phyloP scores from a whole-genome alignment of 495 filamentous ascomycete genomes.

The Aspergillus incahuasiensis region DNA sequence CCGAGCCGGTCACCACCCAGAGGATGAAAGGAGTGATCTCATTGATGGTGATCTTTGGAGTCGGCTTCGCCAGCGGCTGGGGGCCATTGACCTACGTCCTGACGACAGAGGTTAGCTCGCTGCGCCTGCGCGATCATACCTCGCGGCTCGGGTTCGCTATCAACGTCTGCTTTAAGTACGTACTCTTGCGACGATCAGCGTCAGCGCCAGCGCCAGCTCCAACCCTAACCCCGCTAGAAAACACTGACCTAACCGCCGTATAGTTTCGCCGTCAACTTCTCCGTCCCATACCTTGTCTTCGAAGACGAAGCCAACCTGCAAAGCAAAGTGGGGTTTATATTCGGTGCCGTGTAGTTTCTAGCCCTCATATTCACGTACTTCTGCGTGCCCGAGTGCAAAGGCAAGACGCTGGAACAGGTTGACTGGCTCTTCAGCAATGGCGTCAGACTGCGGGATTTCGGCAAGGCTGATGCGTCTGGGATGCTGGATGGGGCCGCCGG shows the following conservation, averaged over 20 bases:
- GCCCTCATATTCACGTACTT: conserved; percentile 6
- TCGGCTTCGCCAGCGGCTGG: conserved; percentile 3
- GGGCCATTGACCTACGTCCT: conserved; percentile 5
- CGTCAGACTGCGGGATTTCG: background rate
- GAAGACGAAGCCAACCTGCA: background rate
- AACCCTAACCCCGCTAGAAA: too few species aligned
- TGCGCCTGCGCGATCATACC: conserved; percentile 7
- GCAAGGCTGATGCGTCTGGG: conserved; percentile 1
- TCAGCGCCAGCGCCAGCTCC: too few species aligned
- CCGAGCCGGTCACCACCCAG: background rate
- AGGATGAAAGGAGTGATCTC: conserved; percentile 4
- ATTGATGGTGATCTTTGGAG: conserved; percentile 2
- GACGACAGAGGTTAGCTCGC: background rate
- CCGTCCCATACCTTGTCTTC: conserved; percentile 11
- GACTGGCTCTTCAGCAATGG: conserved; percentile 8
- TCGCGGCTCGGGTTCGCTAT: background rate
- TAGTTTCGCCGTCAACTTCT: conserved; percentile 15
- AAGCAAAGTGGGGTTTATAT: conserved; percentile 13
- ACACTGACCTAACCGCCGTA: background rate
- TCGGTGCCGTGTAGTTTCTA: background rate
- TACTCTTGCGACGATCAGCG: too few species aligned
- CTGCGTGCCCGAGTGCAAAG: conserved; percentile 11
- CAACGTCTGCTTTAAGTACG: conserved; percentile 6
- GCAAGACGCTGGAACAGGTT: conserved; percentile 9
- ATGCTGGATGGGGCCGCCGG: background rate